Conservation (phyloP, 75 land plant species). For the Picea sitchensis region DNA sequence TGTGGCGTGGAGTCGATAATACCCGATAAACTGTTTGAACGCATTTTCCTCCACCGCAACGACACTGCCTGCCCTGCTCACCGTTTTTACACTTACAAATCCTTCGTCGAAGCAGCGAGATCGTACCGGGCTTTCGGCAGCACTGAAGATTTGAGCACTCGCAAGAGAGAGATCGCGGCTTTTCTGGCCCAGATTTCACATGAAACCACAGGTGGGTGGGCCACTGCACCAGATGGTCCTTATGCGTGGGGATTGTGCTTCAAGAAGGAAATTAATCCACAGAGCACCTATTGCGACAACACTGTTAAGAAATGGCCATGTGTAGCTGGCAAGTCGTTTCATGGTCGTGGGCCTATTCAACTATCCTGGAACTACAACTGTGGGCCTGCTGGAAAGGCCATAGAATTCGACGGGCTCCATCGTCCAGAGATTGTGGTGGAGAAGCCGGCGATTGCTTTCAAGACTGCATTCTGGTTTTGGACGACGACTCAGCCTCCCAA, state of each 20-base stretch:
- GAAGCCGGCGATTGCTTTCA: constrained; percentile 37
- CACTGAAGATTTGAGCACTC: constrained; percentile 29
- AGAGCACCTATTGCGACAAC: constrained; percentile 52
- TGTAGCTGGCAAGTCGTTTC: constrained; percentile 45
- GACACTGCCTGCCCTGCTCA: constrained; percentile 55
- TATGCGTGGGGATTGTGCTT: constrained; percentile 64
- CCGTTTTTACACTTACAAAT: constrained; percentile 37
- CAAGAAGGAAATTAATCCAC: constrained; percentile 66
- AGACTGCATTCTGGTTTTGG: constrained; percentile 86
- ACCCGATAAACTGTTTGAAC: constrained; percentile 31
- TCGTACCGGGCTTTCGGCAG: constrained; percentile 47
- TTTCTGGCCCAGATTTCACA: constrained; percentile 88
- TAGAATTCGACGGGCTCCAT: constrained; percentile 45
- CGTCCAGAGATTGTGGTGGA: constrained; percentile 8
- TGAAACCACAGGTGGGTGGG: constrained; percentile 77
- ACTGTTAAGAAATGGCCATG: constrained; percentile 57
- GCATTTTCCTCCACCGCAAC: constrained; percentile 58
- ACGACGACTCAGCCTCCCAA: constrained; percentile 49
- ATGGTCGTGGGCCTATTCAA: constrained; percentile 16
- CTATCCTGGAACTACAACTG: no score
- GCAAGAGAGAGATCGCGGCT: constrained; percentile 74
- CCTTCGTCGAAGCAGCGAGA: constrained; percentile 40
- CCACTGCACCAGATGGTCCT: constrained; percentile 59
- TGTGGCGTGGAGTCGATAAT: constrained; percentile 12
- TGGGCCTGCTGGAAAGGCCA: constrained; percentile 53